Evolutionary conservation across 306 rosid genomes (phyloP).

Genomic region (Fragaria iinumae): DNA sequence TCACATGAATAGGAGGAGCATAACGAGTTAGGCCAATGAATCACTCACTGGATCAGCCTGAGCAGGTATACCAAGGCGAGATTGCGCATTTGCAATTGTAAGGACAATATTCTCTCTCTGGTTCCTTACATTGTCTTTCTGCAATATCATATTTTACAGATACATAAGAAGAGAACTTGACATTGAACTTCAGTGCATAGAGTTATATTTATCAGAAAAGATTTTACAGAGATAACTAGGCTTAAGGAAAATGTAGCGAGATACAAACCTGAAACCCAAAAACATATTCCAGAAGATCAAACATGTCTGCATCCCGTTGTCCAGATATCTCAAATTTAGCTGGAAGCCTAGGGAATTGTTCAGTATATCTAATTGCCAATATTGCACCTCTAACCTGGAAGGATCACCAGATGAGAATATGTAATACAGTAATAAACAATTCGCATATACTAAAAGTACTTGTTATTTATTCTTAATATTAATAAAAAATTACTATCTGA

Average conservation of each 20-base stretch:
- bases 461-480: not conserved
- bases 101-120: slow-evolving; percentile 90
- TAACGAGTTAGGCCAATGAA: slow-evolving; percentile 21
- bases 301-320: slow-evolving; percentile 81
- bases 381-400: slow-evolving; percentile 80
- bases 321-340: slow-evolving; percentile 60
- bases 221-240: slow-evolving; percentile 25
- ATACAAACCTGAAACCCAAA: slow-evolving; percentile 93
- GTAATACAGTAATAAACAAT: not conserved
- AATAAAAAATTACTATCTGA: not conserved
- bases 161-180: not conserved
- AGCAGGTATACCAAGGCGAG: slow-evolving; percentile 63
- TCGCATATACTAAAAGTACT: slow-evolving; percentile 7
- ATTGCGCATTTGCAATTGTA: slow-evolving; percentile 84
- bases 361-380: slow-evolving; percentile 73
- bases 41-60: slow-evolving; percentile 75
- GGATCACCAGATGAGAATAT: slow-evolving; percentile 22
- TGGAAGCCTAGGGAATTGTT: slow-evolving; percentile 82
- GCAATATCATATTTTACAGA: slow-evolving; percentile 28
- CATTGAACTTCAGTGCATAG: not conserved
- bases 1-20: not conserved
- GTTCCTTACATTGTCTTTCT: slow-evolving; percentile 85
- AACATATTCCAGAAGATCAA: slow-evolving; percentile 81
- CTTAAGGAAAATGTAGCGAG: slow-evolving; percentile 1
- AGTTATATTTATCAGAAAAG: slow-evolving; percentile 1